Percentiles rank a stretch among this genome's conserved stretches.
Conservation (phyloP, 305 asterid species). For the Fraxinus greggii region DNA sequence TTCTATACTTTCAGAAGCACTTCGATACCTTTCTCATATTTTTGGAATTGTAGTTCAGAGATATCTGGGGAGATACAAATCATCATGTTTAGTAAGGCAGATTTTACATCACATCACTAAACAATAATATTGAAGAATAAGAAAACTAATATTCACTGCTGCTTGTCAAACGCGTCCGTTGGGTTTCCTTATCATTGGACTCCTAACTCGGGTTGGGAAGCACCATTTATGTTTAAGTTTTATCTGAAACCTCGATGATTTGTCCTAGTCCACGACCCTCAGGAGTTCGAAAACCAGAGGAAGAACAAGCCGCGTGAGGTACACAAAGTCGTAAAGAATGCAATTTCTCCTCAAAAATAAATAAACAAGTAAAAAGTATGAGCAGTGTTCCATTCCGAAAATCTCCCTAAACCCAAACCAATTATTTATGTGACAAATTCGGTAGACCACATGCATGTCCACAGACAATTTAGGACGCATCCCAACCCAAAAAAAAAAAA, state of each 20-base stretch:
- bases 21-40: neutral
- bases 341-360: neutral
- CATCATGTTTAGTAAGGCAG: neutral
- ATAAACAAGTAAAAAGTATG: neutral
- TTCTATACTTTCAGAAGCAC: neutral
- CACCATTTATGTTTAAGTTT: neutral
- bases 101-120: neutral
- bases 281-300: neutral
- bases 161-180: neutral
- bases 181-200: neutral
- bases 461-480: constrained; percentile 28
- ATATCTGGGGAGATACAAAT: neutral
- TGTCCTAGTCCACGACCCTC: neutral
- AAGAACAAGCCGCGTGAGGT: neutral
- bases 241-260: neutral
- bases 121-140: neutral
- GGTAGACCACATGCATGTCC: constrained; percentile 31
- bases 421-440: neutral
- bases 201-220: neutral
- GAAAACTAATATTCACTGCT: neutral
- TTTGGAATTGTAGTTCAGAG: neutral
- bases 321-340: neutral
- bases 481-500: constrained; percentile 28
- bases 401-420: constrained; percentile 25
- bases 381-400: constrained; percentile 29